phyloP scores from a whole-genome alignment of 116 monocot species.

The Dioscorea cayenensis region DNA sequence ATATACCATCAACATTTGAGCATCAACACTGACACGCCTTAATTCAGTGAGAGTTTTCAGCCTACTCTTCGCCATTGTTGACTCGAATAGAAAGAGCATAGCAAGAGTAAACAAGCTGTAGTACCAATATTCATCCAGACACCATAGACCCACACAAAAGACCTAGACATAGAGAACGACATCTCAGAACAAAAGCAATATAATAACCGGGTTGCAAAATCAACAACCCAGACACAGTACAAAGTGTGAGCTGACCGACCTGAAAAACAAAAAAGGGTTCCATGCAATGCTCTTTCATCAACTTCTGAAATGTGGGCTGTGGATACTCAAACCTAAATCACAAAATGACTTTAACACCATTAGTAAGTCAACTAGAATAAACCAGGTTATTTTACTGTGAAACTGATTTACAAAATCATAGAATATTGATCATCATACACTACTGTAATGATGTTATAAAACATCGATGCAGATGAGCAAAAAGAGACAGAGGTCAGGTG shows the following conservation, averaged over 20 bases:
- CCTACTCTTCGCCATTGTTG: conserved; percentile 97
- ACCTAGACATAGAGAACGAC: conserved; percentile 45
- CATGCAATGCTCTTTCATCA: conserved; percentile 97
- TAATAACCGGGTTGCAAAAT: not conserved
- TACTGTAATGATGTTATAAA: too few species aligned
- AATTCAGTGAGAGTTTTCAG: conserved; percentile 93
- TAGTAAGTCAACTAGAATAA: not conserved
- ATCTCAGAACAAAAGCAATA: conserved; percentile 6
- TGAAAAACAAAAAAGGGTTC: conserved; percentile 99
- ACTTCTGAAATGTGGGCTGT: conserved; percentile 89
- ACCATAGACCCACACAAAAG: conserved; percentile 97
- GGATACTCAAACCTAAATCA: conserved; percentile 89
- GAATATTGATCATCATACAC: too few species aligned
- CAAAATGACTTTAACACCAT: not conserved
- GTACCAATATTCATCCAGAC: conserved; percentile 97
- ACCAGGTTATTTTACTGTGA: too few species aligned
- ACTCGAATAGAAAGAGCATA: conserved; percentile 97
- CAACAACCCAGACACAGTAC: not conserved
- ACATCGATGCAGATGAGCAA: too few species aligned
- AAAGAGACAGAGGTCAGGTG: too few species aligned
- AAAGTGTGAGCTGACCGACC: conserved; percentile 27
- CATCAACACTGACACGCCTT: conserved; percentile 90
- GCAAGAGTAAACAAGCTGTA: conserved; percentile 97
- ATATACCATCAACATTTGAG: conserved; percentile 72
- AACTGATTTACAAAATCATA: too few species aligned